Base-by-base conservation (phyloP, 2,329 filamentous ascomycete species). In the Aspergillus pseudoterreus region DNA sequence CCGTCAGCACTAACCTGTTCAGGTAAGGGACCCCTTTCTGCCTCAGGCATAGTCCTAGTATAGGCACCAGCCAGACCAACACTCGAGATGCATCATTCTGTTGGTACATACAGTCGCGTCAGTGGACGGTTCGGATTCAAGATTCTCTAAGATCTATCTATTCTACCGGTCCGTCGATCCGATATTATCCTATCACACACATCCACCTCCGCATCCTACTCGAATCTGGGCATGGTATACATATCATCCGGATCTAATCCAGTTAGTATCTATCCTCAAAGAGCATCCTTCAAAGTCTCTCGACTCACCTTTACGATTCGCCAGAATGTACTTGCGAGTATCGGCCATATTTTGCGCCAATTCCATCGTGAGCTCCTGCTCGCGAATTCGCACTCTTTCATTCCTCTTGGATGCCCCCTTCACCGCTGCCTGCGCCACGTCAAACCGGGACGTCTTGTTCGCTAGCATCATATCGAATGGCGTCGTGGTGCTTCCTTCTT, bases 401-500 rank as follows among this genome's bases (percentile, higher is more conserved):
- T 84, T 83, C 3, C 64, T 57, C 58, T 67, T 69, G 1, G 76
- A 72, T 0, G 69, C 82, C 1, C 75, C 77, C 41, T 66, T 69
- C 45, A 86, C 59, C 2, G 83, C 84, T 10, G 76, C 68, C 54
- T 77, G 72, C 0, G 80, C 81, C 17, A 86, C 75, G 62, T 86
- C 77, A 57, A 79, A 87, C 39, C 83, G 71, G 15, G 78, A 83
- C 1, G 84, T 81, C 17, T 71, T 59, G 59, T 88, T 87, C 4
- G 79, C 66, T 1, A 87, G 72, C 82, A 86, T 83, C 84, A 87
- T 87, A 59, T 86, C 81, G 58, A 87, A 86, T 2, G 84, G 84
- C 2, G 83, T 87, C 0, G 83, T 87, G 1, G 84, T 87, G 47
- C 75, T 82, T 0, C 83, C 84, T 65, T 87, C 84, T 61, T 87